Percentiles rank a stretch among this genome's conserved stretches.
Evolutionary conservation across 2,329 filamentous ascomycete genomes (phyloP).

Genomic region (Taxawa tesnikishii): DNA sequence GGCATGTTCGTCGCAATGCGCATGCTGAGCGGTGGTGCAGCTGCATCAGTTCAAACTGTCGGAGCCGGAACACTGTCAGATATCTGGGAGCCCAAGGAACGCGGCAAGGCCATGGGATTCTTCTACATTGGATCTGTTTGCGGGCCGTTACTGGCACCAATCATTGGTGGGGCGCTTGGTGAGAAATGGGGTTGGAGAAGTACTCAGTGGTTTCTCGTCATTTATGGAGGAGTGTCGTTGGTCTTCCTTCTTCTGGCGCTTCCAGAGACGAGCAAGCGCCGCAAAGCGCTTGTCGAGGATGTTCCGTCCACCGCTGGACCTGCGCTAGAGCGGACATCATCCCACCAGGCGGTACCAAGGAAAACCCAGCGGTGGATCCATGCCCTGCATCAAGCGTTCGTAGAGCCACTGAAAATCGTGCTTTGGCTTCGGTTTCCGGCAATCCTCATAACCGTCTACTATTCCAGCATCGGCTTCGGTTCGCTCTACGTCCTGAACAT

Average conservation of each 20-base stretch:
- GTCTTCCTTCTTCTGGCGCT: slow-evolving; percentile 47
- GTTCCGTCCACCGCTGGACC: slow-evolving; percentile 9
- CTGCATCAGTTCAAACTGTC: slow-evolving; percentile 70
- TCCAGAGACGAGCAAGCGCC: slow-evolving; percentile 47
- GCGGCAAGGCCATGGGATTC: slow-evolving; percentile 68
- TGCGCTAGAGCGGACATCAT: slow-evolving; percentile 38
- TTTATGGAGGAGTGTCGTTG: slow-evolving; percentile 51
- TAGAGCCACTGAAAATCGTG: slow-evolving; percentile 63
- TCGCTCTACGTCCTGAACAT: slow-evolving; percentile 69
- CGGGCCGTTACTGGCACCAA: slow-evolving; percentile 63
- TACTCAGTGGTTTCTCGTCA: slow-evolving; percentile 65
- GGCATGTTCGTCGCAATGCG: slow-evolving; percentile 69
- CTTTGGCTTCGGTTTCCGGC: slow-evolving; percentile 62
- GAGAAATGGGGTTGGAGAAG: slow-evolving; percentile 60
- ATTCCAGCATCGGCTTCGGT: slow-evolving; percentile 63
- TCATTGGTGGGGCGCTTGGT: slow-evolving; percentile 63
- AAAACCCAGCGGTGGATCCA: slow-evolving; percentile 42
- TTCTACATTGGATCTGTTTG: slow-evolving; percentile 72
- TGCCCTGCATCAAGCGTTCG: slow-evolving; percentile 46
- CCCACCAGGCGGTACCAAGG: slow-evolving; percentile 47
- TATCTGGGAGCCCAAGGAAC: slow-evolving; percentile 60
- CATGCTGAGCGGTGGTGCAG: slow-evolving; percentile 60
- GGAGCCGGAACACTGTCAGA: slow-evolving; percentile 76
- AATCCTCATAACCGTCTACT: slow-evolving; percentile 60
- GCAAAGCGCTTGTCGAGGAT: slow-evolving; percentile 15